Conservation (phyloP, 768 basidiomycete genomes). For the Amanita subjunquillea region DNA sequence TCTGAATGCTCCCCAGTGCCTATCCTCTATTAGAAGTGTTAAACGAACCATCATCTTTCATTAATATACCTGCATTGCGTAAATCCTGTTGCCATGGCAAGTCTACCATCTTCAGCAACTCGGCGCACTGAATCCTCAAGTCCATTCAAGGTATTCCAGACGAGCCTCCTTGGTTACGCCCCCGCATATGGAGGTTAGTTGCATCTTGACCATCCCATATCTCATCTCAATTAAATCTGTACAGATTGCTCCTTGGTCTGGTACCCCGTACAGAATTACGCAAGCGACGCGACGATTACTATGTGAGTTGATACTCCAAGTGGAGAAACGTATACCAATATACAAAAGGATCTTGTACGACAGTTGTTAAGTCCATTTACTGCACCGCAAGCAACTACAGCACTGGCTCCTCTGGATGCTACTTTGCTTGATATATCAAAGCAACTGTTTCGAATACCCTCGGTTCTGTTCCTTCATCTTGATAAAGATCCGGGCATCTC, state of each 20-base stretch:
- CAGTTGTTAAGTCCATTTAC: constrained; percentile 49
- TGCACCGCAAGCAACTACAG: constrained; percentile 28
- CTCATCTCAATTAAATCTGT: constrained; percentile 5
- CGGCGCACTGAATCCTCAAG: constrained; percentile 5
- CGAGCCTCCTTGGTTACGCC: constrained; percentile 65
- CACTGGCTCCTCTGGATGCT: constrained; percentile 32
- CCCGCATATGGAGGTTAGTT: constrained; percentile 68
- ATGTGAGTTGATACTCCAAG: constrained; percentile 33
- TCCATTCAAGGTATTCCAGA: constrained; percentile 52
- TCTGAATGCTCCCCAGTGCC: constrained; percentile 26
- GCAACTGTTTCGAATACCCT: constrained; percentile 47
- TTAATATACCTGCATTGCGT: constrained; percentile 49
- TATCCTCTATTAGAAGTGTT: constrained; percentile 51
- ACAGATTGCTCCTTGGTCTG: constrained; percentile 53
- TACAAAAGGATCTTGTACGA: constrained; percentile 53
- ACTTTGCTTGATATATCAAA: constrained; percentile 39
- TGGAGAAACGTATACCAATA: constrained; percentile 6
- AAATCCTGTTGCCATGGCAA: constrained; percentile 52
- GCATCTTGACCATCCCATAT: background rate
- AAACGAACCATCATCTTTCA: constrained; percentile 30
- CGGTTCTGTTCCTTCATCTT: constrained; percentile 36
- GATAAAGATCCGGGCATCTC: constrained; percentile 40
- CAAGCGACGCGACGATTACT: constrained; percentile 62
- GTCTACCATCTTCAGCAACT: constrained; percentile 8
- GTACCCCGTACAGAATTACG: constrained; percentile 43